Evolutionary conservation across 2,329 filamentous ascomycete species (phyloP).

Genomic region (Chrysoporthe cubensis): DNA sequence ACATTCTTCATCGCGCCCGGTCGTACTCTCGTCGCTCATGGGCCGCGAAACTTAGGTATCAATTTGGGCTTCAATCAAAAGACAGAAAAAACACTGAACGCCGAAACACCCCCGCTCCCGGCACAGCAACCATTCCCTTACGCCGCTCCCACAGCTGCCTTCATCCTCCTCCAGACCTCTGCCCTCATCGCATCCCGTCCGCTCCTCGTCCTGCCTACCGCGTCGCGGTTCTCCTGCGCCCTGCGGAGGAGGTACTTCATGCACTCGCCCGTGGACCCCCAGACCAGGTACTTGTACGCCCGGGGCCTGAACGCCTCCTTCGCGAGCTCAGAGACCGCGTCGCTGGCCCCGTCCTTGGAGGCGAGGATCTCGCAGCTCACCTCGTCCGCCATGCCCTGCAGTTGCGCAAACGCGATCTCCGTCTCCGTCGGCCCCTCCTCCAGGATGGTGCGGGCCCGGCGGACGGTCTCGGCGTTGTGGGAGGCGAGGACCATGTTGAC

Average conservation of each 20-base stretch:
- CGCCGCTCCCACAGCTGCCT: constrained; percentile 44
- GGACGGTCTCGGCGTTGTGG: constrained; percentile 78
- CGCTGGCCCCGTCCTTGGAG: constrained; percentile 2
- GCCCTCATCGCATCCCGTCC: constrained; percentile 65
- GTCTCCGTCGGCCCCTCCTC: constrained; percentile 44
- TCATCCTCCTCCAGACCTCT: constrained; percentile 63
- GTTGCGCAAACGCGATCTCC: constrained; percentile 71
- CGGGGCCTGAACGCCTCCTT: constrained; percentile 35
- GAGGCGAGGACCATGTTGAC: constrained; percentile 75
- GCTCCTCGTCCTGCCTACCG: constrained; percentile 64
- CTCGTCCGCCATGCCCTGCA: constrained; percentile 96
- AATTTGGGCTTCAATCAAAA: constrained; percentile 23
- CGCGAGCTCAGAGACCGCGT: neutral
- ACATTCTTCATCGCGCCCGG: neutral
- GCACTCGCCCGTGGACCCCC: constrained; percentile 77
- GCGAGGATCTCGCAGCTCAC: constrained; percentile 68
- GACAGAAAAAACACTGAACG: constrained; percentile 6
- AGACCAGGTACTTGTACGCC: constrained; percentile 70
- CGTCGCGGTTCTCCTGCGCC: constrained; percentile 76
- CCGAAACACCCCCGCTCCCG: neutral
- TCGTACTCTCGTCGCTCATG: neutral
- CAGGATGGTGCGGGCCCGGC: constrained; percentile 56
- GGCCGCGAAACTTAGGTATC: neutral
- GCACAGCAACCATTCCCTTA: constrained; percentile 29
- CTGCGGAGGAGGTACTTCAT: constrained; percentile 79